Percentiles rank a stretch among this genome's conserved stretches.
Conservation (phyloP, 2,329 filamentous ascomycete species). For the Cryphonectria parasitica region DNA sequence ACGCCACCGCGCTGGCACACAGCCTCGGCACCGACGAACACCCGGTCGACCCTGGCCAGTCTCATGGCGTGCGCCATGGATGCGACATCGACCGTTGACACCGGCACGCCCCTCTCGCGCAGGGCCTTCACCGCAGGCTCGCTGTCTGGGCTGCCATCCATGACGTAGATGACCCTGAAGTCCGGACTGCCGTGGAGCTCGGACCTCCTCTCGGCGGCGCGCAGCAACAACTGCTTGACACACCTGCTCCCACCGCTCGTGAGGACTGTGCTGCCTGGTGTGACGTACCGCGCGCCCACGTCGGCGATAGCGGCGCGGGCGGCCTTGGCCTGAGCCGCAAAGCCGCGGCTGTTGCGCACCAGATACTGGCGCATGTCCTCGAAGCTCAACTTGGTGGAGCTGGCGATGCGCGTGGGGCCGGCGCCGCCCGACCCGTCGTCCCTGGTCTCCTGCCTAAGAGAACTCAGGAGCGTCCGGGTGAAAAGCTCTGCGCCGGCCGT, state of each 20-base stretch:
- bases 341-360: constrained; percentile 81
- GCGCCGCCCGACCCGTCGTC: constrained; percentile 32
- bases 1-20: constrained; percentile 94
- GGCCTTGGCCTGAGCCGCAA: constrained; percentile 84
- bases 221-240: constrained; percentile 75
- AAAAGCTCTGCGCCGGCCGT: constrained; percentile 95
- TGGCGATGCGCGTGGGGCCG: constrained; percentile 35
- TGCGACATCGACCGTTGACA: constrained; percentile 77
- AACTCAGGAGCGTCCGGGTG: constrained; percentile 87
- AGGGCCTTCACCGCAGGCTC: constrained; percentile 72
- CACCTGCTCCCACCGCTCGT: constrained; percentile 89
- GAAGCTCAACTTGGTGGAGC: constrained; percentile 62
- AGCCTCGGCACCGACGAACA: constrained; percentile 76
- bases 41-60: constrained; percentile 67
- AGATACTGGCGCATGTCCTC: constrained; percentile 82
- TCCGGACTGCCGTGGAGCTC: constrained; percentile 59
- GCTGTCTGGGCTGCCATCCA: constrained; percentile 65
- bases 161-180: constrained; percentile 84
- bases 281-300: constrained; percentile 77
- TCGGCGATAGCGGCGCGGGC: constrained; percentile 81
- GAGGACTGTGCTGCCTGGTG: constrained; percentile 79
- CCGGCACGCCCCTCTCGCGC: constrained; percentile 74
- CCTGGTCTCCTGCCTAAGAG: constrained; percentile 58
- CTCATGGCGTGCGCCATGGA: constrained; percentile 78
- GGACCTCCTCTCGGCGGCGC: constrained; percentile 68